Conservation (phyloP, 129 eudicot species). For the Dittrichia graveolens region DNA sequence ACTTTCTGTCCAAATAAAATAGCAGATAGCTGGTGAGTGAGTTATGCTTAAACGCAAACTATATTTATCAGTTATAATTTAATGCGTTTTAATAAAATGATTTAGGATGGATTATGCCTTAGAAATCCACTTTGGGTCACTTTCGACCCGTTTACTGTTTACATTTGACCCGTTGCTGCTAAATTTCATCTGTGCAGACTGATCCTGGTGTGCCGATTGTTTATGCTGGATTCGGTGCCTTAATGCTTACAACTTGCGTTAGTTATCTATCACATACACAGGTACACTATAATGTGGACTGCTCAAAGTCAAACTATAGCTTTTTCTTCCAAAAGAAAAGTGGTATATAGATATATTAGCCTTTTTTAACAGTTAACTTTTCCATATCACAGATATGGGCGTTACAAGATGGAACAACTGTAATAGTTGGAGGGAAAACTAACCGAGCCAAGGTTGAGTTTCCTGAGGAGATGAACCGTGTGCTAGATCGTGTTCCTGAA, state of each 20-base stretch:
- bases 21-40: too few species aligned
- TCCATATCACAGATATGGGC: slow-evolving; percentile 63
- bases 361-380: not conserved
- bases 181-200: slow-evolving; percentile 49
- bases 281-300: slow-evolving; percentile 41
- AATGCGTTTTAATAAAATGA: not conserved
- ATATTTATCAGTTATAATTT: too few species aligned
- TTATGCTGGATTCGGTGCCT: slow-evolving; percentile 93
- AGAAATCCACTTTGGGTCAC: not conserved
- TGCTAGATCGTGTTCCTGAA: slow-evolving; percentile 74
- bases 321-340: not conserved
- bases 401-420: slow-evolving; percentile 83
- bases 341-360: not conserved
- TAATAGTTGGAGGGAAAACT: slow-evolving; percentile 80
- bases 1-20: not conserved
- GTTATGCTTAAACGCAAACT: too few species aligned
- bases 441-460: slow-evolving; percentile 75
- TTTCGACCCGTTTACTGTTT: not conserved
- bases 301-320: slow-evolving; percentile 7
- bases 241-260: slow-evolving; percentile 97
- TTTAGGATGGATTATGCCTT: not conserved
- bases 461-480: slow-evolving; percentile 63
- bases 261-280: slow-evolving; percentile 91
- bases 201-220: slow-evolving; percentile 98
- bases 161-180: slow-evolving; percentile 6